phyloP scores from a whole-genome alignment of 805 yeast genomes.

The Cephaloascus albidus region DNA sequence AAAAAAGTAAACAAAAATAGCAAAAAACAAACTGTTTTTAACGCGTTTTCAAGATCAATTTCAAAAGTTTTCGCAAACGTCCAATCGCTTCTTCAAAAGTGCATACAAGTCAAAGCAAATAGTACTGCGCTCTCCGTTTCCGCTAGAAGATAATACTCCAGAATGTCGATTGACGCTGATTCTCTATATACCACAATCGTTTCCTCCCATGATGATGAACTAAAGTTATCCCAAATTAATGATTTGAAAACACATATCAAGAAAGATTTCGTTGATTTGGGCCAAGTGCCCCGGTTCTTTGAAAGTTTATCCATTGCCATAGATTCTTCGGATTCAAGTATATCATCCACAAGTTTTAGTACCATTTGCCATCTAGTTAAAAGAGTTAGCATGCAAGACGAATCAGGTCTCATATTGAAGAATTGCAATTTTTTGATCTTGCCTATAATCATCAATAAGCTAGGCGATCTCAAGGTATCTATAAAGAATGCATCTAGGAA shows the following conservation, averaged over 20 bases:
- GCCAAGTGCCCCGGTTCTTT: constrained; percentile 38
- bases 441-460: constrained; percentile 39
- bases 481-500: constrained; percentile 35
- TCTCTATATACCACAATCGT: neutral
- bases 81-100: too few species aligned
- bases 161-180: neutral
- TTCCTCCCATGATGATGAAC: neutral
- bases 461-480: constrained; percentile 29
- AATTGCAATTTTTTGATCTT: constrained; percentile 33
- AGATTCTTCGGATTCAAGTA: constrained; percentile 24
- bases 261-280: constrained; percentile 41
- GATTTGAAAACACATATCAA: constrained; percentile 46
- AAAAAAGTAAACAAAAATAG: too few species aligned
- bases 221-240: constrained; percentile 11
- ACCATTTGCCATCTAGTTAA: constrained; percentile 48
- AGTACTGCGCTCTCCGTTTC: too few species aligned
- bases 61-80: too few species aligned
- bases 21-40: too few species aligned
- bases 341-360: constrained; percentile 35
- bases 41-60: too few species aligned
- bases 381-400: constrained; percentile 50
- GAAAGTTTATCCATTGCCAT: constrained; percentile 38
- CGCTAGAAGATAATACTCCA: too few species aligned
- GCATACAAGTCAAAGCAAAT: too few species aligned
- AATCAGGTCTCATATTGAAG: constrained; percentile 24